Conservation (phyloP, 2,329 filamentous ascomycete species). For the Cladosporium sp. region DNA sequence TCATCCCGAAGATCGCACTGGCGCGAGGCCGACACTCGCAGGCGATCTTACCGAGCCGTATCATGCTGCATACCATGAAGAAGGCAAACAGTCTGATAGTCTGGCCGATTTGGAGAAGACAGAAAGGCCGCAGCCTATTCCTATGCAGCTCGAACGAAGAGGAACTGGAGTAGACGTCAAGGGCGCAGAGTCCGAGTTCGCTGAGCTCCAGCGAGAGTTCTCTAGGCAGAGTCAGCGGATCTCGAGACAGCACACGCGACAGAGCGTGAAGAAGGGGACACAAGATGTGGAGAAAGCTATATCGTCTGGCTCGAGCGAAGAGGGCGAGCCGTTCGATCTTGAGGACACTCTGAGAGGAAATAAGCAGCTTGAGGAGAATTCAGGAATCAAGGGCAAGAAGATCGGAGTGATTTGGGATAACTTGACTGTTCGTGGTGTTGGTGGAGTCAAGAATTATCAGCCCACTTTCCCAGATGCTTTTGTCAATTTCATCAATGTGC, state of each 20-base stretch:
- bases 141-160: slow-evolving; percentile 8
- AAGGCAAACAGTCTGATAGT: not conserved
- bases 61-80: not conserved
- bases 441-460: slow-evolving; percentile 59
- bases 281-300: slow-evolving; percentile 58
- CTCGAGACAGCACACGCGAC: slow-evolving; percentile 45
- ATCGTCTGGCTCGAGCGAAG: slow-evolving; percentile 39
- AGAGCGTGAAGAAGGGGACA: slow-evolving; percentile 39
- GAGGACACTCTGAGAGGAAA: slow-evolving; percentile 69
- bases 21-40: slow-evolving; percentile 14
- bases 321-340: slow-evolving; percentile 64
- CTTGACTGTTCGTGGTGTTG: slow-evolving; percentile 59
- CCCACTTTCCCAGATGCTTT: slow-evolving; percentile 60
- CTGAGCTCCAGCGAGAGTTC: slow-evolving; percentile 53
- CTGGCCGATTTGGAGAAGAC: slow-evolving; percentile 7
- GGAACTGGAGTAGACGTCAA: slow-evolving; percentile 57
- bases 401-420: slow-evolving; percentile 64
- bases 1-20: slow-evolving; percentile 23
- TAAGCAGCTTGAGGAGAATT: slow-evolving; percentile 65
- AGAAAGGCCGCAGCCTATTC: not conserved
- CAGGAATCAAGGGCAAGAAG: slow-evolving; percentile 72
- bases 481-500: slow-evolving; percentile 58
- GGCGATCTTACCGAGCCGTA: slow-evolving; percentile 12
- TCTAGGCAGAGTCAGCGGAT: slow-evolving; percentile 37
- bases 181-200: slow-evolving; percentile 67